These are phyloP conservation scores for Dactylonectria estremocensis DNA, from an alignment of 2,329 filamentous ascomycete species.

Conservation along the genomic window DNA sequence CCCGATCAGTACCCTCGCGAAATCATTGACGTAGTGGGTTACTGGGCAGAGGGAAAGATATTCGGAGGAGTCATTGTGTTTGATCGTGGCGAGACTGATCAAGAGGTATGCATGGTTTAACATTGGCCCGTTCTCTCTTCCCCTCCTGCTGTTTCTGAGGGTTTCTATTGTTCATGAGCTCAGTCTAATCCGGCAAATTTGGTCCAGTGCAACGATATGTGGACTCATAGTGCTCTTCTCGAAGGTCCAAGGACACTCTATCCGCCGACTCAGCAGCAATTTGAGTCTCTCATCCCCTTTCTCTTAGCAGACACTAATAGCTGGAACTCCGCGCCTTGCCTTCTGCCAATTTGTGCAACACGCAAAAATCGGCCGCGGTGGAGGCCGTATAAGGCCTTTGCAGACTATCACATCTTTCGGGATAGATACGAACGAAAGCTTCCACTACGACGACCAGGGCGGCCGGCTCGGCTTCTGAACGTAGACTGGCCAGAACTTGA, in stretches of 20 bases:
- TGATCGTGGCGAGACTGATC: conserved; percentile 43
- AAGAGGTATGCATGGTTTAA: conserved; percentile 18
- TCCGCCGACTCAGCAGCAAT: conserved; percentile 3
- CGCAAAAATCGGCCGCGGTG: conserved; percentile 5
- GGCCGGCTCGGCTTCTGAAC: not conserved
- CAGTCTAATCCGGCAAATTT: not conserved
- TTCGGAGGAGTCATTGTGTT: conserved; percentile 51
- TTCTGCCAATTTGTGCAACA: conserved; percentile 13
- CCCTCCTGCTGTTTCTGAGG: not conserved
- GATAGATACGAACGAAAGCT: conserved; percentile 65
- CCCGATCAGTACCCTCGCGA: conserved; percentile 11
- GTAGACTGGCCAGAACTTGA: not conserved
- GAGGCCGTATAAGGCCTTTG: conserved; percentile 5
- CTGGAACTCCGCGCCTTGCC: not conserved
- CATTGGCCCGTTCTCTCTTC: not conserved
- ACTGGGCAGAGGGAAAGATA: conserved; percentile 50
- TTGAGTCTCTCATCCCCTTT: conserved; percentile 1
- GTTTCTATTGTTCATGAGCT: not conserved
- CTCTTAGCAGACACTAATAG: not conserved
- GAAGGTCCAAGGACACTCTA: not conserved
- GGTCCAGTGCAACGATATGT: conserved; percentile 10
- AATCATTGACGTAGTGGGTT: conserved; percentile 42
- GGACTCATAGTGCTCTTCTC: conserved; percentile 6
- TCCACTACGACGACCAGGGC: conserved; percentile 54
- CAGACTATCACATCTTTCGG: conserved; percentile 71